A percentile compares a stretch with the other conserved stretches of the same genome.
These are phyloP conservation scores for Cenchrus purpureus DNA, from an alignment of 176 grass and related monocot species.

Conservation along the genomic window DNA sequence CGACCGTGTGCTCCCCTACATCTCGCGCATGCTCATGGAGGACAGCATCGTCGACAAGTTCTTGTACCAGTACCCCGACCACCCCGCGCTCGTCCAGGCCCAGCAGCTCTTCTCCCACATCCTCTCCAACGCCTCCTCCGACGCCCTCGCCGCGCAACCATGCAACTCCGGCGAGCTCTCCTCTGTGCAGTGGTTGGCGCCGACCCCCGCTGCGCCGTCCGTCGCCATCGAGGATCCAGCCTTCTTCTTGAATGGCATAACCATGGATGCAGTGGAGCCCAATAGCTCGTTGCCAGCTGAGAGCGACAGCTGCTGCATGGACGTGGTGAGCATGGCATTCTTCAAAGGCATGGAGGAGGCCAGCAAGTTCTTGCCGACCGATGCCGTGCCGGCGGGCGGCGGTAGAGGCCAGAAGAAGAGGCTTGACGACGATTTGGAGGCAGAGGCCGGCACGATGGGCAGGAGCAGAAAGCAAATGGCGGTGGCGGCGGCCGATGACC, in stretches of 20 bases:
- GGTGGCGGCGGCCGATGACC: neutral
- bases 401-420: conserved; percentile 23
- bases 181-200: neutral
- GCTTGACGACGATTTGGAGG: conserved; percentile 31
- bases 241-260: neutral
- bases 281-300: neutral
- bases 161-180: neutral
- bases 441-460: conserved; percentile 3
- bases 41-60: conserved; percentile 61
- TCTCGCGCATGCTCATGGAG: conserved; percentile 75
- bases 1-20: conserved; percentile 63
- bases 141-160: neutral
- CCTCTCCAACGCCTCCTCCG: conserved; percentile 40
- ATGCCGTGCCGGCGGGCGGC: neutral
- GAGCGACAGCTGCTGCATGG: neutral
- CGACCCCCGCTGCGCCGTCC: neutral
- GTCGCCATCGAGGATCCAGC: neutral
- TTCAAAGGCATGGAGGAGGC: conserved; percentile 22
- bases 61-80: conserved; percentile 52
- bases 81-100: conserved; percentile 48
- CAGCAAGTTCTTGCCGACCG: neutral
- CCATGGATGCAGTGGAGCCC: neutral
- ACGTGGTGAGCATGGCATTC: conserved; percentile 35
- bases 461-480: conserved; percentile 60
- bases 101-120: conserved; percentile 52